Evolutionary conservation across 495 filamentous ascomycete species (phyloP), one percentile per base, ranked within the genome.

Genomic region (Aspergillus sclerotioniger): DNA sequence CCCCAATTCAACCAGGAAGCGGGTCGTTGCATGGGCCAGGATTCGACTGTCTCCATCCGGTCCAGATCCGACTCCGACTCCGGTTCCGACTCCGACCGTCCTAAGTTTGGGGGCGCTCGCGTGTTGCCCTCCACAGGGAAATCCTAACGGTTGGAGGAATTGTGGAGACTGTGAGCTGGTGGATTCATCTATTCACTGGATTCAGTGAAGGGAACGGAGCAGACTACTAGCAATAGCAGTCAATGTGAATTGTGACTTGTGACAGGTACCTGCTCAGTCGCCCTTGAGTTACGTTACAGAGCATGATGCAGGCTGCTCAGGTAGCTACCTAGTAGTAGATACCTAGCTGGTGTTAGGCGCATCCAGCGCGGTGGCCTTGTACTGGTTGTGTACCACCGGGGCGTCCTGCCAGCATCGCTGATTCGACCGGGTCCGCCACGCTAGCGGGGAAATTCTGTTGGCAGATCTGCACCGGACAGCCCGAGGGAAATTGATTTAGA

Each of bases 371-470:
- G 37, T n/a, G 37, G 37, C 37, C 37, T 41, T 41, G n/a, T 41
- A 41, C 13, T 41, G 37, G 31, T 41, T 35, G 20, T n/a, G 53
- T 56, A 47, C 53, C 9, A 56, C 54, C 29, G 12, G 35, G 49
- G 49, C 49, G 39, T 29, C 20, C 37, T 17, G 33, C 32, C 8
- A 17, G 12, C 13, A 15, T 9, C 10, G 12, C 44, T 41, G 37
- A 58, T 58, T 53, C 44, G 56, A 33, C 43, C 28, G 8, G 13
- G 8, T 20, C 3, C 28, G 19, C 46, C 35, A 49, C 47, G 47
- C 55, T 57, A 57, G 47, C 46, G n/a, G 55, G 55, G 55, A 20
- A 20, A 32, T 50, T 35, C 39, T 21, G 44, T 29, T 58, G 56
- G 45, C 49, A 52, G 56, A 53, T 58, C 49, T 58, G 50, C 56